Base-by-base conservation (phyloP, 1,284 basidiomycete genomes). In the Erythrobasidium hasegawianum region DNA sequence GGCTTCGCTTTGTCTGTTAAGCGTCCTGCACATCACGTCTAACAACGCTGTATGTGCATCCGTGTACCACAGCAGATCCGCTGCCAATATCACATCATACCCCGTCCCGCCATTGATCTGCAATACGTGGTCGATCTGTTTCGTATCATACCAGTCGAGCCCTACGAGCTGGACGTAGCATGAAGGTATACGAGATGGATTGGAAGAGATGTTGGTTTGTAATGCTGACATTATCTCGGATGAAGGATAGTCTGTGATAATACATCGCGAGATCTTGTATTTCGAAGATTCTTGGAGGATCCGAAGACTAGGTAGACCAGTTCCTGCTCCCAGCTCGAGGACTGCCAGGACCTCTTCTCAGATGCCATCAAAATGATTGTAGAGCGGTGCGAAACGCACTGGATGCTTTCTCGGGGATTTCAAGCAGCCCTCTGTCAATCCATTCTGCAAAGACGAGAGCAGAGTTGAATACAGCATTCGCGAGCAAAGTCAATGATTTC, bases 261-360 rank as follows among this genome's bases (percentile, higher is more conserved):
- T 53, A 24, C 50, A 50, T 27, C 41, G 57, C 29, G 22, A 24
- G 9, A 59, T 13, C 24, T 45, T 52, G 24, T 40, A 50, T 8
- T 8, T 4, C 24, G 41, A 41, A 1, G 64, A 11, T 33, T 59
- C 24, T 22, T 64, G 33, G 20, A 66, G 49, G 14, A 59, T 43
- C 27, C 45, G 56, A 14, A 66, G 18, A 16, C 43, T 64, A 4
- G 65, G 65, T 16, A 67, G 52, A 40, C 55, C 65, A 20, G 65
- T 67, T 20, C 65, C 65, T n/a, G 65, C 65, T 1, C 65, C 65
- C 9, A 67, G 65, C 33, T 67, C 65, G 9, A 67, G 65, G 24
- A 67, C 65, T 59, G 16, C 49, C 22, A 16, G 10, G 4, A n/a
- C n/a, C n/a, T n/a, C n/a, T n/a, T n/a, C n/a, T n/a, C n/a, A n/a